Evolutionary conservation across 2,329 filamentous ascomycete species (phyloP), one percentile per base, ranked within the genome.

Genomic region (Ceratocystis smalleyi): DNA sequence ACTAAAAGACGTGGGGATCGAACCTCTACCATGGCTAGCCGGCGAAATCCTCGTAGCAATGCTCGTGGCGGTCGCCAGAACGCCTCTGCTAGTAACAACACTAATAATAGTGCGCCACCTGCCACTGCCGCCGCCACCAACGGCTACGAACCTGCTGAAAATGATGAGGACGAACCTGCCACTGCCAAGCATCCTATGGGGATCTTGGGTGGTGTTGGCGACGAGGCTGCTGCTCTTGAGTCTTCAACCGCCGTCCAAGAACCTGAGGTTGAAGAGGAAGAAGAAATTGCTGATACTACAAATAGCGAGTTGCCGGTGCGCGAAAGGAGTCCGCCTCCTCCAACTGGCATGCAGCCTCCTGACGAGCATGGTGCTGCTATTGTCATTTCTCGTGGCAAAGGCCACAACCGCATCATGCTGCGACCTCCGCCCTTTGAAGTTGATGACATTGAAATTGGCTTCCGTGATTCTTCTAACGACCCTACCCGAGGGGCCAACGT

Each of bases 391-490:
- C 71, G 74, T 54, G 74, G 75, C 40, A 74, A 73, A 73, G 67
- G 75, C 30, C 77, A 78, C 69, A 83, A 81, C 68, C 81, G 79
- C 30, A 77, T 83, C 64, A 77, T 83, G 69, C 72, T 82, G 54
- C 71, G 71, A 3, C 80, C 80, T 10, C 73, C 73, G 5, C 68
- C 76, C 0, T 80, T 79, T 67, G 72, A 76, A 62, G 83, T 77
- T 64, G 75, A 79, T 45, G 73, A 78, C 7, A 74, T 77, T 65
- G 81, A 84, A 69, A 84, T 84, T 67, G 82, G 82, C 15, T 84
- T 82, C 70, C 77, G 79, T 24, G 82, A 84, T 69, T 81, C 80
- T 3, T 77, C 77, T 67, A 84, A 84, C 66, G 79, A 81, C 68
- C 77, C 78, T 35, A 76, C 75, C 66, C 79, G 80, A 65, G 47